Evolutionary conservation across 345 rosid genomes (phyloP), one percentile per base, ranked within the genome.

Genomic region (Pseudoturritis turrita): DNA sequence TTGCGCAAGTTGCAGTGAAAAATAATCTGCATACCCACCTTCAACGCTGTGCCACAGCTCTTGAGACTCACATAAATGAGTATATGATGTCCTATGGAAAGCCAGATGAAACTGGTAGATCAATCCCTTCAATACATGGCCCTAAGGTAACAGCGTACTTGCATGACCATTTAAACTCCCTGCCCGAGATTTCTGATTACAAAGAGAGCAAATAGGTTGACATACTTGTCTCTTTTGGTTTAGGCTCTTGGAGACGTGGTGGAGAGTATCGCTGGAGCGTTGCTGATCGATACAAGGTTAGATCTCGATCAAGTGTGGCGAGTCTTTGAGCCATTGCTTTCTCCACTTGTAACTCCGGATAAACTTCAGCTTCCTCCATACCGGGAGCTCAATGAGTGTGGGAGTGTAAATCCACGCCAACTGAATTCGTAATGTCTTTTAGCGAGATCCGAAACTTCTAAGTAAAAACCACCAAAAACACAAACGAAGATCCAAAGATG

Each of bases 221-320:
- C 45, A 25, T 44, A 6, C 1, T 35, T 33, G 4, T 69, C 52
- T 58, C 41, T 37, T 64, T 77, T 70, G 56, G 56, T 52, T 44
- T 76, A 91, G 98, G 91, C 90, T 74, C 97, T 91, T 71, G 99
- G 96, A 22, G 99, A 94, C 75, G 13, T 91, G 77, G 79, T 91
- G 79, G 96, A 94, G 79, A 91, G 97, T 74, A 88, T 94, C 22
- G 86, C 88, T 2, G 96, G 96, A 40, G 99, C 97, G 44, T 77
- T 91, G 44, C 58, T 91, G 63, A 75, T 94, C n/a, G 96, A 94
- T 81, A 73, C 89, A 14, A 83, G 76, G 39, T 79, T 91, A 63
- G 80, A 87, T 76, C 87, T 91, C 11, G 89, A 88, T 49, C 79
- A 82, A 70, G 90, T 94, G 18, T 91, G 96, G 99, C 86, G 78